Conservation (phyloP, 2,329 filamentous ascomycete genomes). For the Aspergillus sp. region DNA sequence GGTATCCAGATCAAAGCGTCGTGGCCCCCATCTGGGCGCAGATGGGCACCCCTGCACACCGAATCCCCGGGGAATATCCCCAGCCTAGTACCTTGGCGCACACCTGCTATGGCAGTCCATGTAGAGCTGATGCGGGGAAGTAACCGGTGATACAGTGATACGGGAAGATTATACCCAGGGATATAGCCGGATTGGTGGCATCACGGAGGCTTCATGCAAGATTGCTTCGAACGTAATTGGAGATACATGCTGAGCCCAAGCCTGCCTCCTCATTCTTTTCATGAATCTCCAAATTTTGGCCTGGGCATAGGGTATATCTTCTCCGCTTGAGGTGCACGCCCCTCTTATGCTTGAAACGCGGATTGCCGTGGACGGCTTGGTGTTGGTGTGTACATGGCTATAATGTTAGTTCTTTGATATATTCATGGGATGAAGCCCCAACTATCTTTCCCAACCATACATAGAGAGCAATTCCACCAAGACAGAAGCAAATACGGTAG, state of each 20-base stretch:
- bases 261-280: neutral
- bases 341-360: neutral
- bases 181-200: neutral
- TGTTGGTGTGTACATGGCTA: too few species aligned
- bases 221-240: neutral
- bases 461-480: too few species aligned
- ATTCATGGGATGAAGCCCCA: too few species aligned
- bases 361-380: neutral
- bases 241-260: neutral
- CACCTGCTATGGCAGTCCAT: neutral
- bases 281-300: neutral
- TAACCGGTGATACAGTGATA: neutral
- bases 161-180: neutral
- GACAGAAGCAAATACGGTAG: too few species aligned
- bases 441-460: too few species aligned
- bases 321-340: neutral
- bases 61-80: neutral
- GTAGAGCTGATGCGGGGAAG: neutral
- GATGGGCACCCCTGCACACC: neutral
- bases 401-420: too few species aligned
- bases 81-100: neutral
- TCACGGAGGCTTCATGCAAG: neutral
- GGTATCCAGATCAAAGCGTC: neutral
- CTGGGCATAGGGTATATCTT: neutral
- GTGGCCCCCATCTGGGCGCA: neutral